Conservation (phyloP, 148 eudicot species). For the Salicornia ramosissima region DNA sequence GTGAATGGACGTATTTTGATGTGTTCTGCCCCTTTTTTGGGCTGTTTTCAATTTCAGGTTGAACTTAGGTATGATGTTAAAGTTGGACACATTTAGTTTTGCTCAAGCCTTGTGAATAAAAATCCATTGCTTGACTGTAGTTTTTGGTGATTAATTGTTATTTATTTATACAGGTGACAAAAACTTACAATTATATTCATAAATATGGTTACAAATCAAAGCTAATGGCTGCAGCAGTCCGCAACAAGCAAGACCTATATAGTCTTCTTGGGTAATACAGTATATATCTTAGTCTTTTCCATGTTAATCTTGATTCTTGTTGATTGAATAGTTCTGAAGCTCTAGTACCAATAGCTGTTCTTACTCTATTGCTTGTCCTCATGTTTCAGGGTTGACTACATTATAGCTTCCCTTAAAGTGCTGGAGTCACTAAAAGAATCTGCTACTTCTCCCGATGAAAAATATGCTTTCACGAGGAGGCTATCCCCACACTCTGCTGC, state of each 20-base stretch:
- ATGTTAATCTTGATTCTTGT: not conserved
- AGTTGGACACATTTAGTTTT: not conserved
- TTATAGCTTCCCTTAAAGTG: slow-evolving; percentile 84
- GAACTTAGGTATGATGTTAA: too few species aligned
- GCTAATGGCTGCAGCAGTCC: slow-evolving; percentile 92
- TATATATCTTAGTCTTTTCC: not conserved
- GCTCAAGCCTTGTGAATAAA: not conserved
- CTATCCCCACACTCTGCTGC: slow-evolving; percentile 81
- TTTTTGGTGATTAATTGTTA: not conserved
- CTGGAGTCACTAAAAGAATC: slow-evolving; percentile 87
- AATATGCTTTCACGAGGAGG: slow-evolving; percentile 68
- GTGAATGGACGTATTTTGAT: not conserved
- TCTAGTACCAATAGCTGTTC: not conserved
- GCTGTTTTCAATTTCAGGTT: not conserved
- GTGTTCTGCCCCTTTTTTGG: not conserved
- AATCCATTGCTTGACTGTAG: not conserved
- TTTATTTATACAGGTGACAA: slow-evolving; percentile 49
- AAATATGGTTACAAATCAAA: slow-evolving; percentile 82
- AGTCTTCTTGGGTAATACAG: slow-evolving; percentile 71
- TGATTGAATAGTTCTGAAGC: not conserved
- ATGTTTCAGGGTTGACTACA: slow-evolving; percentile 77
- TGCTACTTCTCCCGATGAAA: slow-evolving; percentile 66
- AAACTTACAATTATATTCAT: slow-evolving; percentile 92
- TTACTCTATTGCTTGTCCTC: not conserved
- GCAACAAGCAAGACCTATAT: slow-evolving; percentile 88